Conservation (phyloP, 2,329 filamentous ascomycete species). For the Aspergillus unguis region DNA sequence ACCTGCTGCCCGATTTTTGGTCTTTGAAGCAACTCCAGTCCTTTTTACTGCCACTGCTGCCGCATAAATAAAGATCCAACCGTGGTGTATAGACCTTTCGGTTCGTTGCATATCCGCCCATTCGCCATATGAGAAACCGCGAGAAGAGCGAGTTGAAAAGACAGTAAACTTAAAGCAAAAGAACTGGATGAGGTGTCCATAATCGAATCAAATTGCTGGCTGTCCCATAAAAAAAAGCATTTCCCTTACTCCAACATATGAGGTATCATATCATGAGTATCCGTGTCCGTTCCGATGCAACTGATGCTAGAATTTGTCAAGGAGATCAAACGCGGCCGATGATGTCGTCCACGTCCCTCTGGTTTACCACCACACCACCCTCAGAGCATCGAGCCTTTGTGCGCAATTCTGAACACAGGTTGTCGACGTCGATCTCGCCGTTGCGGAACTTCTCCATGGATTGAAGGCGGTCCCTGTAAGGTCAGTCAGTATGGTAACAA, state of each 20-base stretch:
- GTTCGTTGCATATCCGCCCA: constrained; percentile 1
- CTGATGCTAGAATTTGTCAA: constrained; percentile 3
- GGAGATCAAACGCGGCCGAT: constrained; percentile 46
- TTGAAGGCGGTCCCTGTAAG: constrained; percentile 79
- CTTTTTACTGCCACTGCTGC: background rate
- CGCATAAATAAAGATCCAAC: constrained; percentile 1
- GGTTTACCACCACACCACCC: constrained; percentile 80
- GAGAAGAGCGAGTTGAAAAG: constrained; percentile 1
- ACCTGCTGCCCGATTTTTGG: background rate
- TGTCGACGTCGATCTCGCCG: constrained; percentile 90
- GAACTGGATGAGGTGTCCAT: constrained; percentile 1
- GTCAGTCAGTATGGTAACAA: constrained; percentile 32
- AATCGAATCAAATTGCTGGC: background rate
- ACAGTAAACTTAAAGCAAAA: constrained; percentile 1
- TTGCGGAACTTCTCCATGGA: constrained; percentile 81
- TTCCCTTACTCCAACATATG: constrained; percentile 15
- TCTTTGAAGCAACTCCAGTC: constrained; percentile 1
- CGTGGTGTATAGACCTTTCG: constrained; percentile 4
- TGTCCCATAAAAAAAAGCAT: constrained; percentile 4
- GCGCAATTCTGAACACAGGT: constrained; percentile 85
- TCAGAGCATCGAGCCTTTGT: constrained; percentile 94
- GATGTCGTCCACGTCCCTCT: constrained; percentile 81
- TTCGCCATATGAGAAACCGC: constrained; percentile 10
- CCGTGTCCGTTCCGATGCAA: constrained; percentile 13
- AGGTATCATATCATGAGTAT: constrained; percentile 25